Evolutionary conservation across 108 stramenopile genomes (phyloP).

Genomic region (Licmophora abbreviata): DNA sequence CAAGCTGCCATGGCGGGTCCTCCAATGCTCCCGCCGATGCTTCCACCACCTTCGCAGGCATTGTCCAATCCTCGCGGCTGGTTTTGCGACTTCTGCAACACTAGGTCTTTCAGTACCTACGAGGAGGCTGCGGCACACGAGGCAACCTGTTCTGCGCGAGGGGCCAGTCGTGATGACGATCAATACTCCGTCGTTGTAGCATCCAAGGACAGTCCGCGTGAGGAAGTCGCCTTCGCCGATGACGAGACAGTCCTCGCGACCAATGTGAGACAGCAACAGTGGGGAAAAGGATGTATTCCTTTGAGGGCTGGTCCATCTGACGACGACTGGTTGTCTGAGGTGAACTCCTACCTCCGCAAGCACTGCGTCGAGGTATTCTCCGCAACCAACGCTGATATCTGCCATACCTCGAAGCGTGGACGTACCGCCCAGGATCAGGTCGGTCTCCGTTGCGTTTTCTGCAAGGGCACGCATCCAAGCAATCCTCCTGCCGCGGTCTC

Average conservation of each 20-base stretch:
- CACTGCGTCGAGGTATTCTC: slow-evolving; percentile 51
- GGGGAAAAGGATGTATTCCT: slow-evolving; percentile 17
- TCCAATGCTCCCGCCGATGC: too few species aligned
- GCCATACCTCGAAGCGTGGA: slow-evolving; percentile 22
- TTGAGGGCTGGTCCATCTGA: slow-evolving; percentile 31
- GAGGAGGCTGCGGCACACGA: slow-evolving; percentile 61
- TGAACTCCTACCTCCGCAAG: slow-evolving; percentile 61
- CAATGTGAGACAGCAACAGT: slow-evolving; percentile 1
- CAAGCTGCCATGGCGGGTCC: too few species aligned
- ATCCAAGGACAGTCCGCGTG: neutral
- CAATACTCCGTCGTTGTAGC: neutral
- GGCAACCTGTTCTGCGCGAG: slow-evolving; percentile 20
- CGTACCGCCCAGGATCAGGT: slow-evolving; percentile 40
- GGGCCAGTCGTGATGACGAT: neutral
- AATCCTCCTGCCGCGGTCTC: slow-evolving; percentile 33
- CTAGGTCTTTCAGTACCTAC: slow-evolving; percentile 41
- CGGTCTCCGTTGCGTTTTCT: slow-evolving; percentile 60
- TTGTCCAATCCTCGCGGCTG: slow-evolving; percentile 7
- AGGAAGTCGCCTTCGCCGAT: neutral
- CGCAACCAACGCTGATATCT: slow-evolving; percentile 16
- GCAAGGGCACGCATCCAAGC: slow-evolving; percentile 21
- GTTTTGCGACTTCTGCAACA: slow-evolving; percentile 60
- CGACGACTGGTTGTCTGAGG: slow-evolving; percentile 46
- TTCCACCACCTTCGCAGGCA: neutral
- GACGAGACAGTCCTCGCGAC: neutral